phyloP scores from a whole-genome alignment of 148 eudicot genomes.

The Cornus kousa region DNA sequence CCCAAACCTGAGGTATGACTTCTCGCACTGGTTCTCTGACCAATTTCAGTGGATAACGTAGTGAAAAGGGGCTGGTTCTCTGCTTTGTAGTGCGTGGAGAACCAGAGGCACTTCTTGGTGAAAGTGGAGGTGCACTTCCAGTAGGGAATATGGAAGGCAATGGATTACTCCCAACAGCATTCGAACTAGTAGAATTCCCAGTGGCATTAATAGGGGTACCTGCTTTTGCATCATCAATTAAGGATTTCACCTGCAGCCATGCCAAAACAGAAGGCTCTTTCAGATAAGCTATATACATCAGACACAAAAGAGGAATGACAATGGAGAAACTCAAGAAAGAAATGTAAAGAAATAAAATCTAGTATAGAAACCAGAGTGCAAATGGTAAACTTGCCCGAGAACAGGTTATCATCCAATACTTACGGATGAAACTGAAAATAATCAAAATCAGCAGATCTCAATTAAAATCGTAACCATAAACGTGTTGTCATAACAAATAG shows the following conservation, averaged over 20 bases:
- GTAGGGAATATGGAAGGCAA: slow-evolving; percentile 22
- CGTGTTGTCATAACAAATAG: not conserved
- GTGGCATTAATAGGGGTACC: slow-evolving; percentile 2
- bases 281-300: not conserved
- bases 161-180: slow-evolving; percentile 11
- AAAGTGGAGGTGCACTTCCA: slow-evolving; percentile 22
- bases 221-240: slow-evolving; percentile 17
- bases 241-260: slow-evolving; percentile 18
- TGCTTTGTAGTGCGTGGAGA: slow-evolving; percentile 19
- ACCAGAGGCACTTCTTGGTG: slow-evolving; percentile 25
- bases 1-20: slow-evolving; percentile 23
- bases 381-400: no score
- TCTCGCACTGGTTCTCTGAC: slow-evolving; percentile 16
- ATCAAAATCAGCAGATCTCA: not conserved
- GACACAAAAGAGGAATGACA: not conserved
- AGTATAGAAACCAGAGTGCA: not conserved
- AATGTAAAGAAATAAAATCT: not conserved
- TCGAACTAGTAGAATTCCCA: slow-evolving; percentile 8
- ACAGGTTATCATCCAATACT: no score
- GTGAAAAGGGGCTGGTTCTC: slow-evolving; percentile 2
- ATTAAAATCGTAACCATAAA: no score
- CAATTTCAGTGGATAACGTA: slow-evolving; percentile 20
- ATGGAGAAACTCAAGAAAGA: not conserved
- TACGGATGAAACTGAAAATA: not conserved
- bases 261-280: not conserved